phyloP scores from a whole-genome alignment of 2,329 filamentous ascomycete genomes.

The Blastomyces gilchristii region DNA sequence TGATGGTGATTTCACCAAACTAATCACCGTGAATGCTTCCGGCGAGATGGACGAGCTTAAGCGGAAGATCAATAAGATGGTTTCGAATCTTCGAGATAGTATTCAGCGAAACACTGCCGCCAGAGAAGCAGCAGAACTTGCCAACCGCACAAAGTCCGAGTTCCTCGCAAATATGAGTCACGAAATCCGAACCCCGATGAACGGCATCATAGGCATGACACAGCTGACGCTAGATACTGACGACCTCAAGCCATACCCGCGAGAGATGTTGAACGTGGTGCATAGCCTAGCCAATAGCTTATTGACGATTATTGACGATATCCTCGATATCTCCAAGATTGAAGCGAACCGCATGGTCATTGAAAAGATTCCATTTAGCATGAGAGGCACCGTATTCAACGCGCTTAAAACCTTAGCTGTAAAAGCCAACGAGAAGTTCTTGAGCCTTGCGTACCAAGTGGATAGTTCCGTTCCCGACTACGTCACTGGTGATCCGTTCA shows the following conservation, averaged over 20 bases:
- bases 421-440: conserved; percentile 89
- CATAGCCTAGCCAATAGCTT: conserved; percentile 94
- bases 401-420: conserved; percentile 94
- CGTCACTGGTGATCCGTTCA: conserved; percentile 92
- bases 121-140: conserved; percentile 87
- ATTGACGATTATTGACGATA: conserved; percentile 87
- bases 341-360: conserved; percentile 97
- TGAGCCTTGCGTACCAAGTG: conserved; percentile 87
- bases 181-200: conserved; percentile 95
- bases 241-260: conserved; percentile 85
- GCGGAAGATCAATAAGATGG: conserved; percentile 99
- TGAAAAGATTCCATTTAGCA: conserved; percentile 91
- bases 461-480: conserved; percentile 90
- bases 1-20: conserved; percentile 92
- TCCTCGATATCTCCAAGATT: conserved; percentile 61
- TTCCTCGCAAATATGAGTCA: conserved; percentile 99
- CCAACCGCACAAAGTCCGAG: conserved; percentile 96
- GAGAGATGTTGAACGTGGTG: conserved; percentile 97
- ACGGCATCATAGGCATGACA: conserved; percentile 97
- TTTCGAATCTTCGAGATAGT: conserved; percentile 86
- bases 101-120: conserved; percentile 95
- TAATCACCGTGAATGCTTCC: conserved; percentile 92
- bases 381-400: conserved; percentile 92
- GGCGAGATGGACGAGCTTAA: conserved; percentile 99
- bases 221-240: conserved; percentile 92